Base-by-base conservation (phyloP, 1,284 basidiomycete genomes). In the Trametes pubescens region DNA sequence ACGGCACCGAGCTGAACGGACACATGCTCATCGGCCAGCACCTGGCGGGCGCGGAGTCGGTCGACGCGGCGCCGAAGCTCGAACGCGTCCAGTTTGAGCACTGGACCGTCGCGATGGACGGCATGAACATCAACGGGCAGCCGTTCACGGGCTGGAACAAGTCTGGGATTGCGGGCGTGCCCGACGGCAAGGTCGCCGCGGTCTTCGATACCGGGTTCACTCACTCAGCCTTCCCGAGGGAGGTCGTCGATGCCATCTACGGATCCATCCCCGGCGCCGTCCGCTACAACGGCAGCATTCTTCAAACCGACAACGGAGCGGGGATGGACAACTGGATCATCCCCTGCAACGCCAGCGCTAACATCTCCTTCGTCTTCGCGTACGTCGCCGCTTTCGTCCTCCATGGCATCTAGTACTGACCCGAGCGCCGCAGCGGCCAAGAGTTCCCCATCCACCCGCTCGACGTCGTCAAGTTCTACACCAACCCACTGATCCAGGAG, bases 181-280 rank as follows among this genome's bases (percentile, higher is more conserved):
- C 82, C 2, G 80, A 86, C 0, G 74, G 78, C 4, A 82, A 82
- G 14, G 63, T 69, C 43, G 65, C 69, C 0, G 80, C 85, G 9
- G 87, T 87, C 16, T 90, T 92, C 62, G 90, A 92, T 70, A 91
- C 90, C 0, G 90, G 90, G 13, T 90, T 89, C 0, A 89, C 88
- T 2, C 80, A 89, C 58, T 83, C 91, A 49, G 88, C 85, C 40
- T 87, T 84, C 0, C 89, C 89, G 0, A 75, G 80, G 0, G 70
- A 61, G 0, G 79, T 83, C 49, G 83, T 86, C 10, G 65, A 74
- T 29, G 77, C 76, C 22, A 80, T 93, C 57, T 92, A 84, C 78
- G 73, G 73, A 0, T 81, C 82, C 13, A 83, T 92, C 16, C 79
- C 82, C 1, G 81, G 80, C 34, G 77, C 84, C 4, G 59, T 69